A percentile compares a stretch with the other conserved stretches of the same genome.
phyloP scores from a whole-genome alignment of 2,329 filamentous ascomycete genomes.

The Hirsutella rhossiliensis region DNA sequence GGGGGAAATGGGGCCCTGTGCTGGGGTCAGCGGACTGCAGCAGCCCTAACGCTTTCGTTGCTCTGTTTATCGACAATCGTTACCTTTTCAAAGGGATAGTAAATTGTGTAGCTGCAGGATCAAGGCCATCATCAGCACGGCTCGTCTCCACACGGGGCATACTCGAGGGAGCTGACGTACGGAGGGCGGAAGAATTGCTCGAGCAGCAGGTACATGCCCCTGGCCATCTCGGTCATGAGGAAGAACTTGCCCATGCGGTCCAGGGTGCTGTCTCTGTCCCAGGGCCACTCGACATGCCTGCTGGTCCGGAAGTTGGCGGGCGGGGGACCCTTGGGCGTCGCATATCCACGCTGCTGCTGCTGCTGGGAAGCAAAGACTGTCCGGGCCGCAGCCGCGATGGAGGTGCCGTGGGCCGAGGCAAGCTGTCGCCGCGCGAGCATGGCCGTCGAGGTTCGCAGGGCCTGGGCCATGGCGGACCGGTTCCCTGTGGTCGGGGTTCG shows the following conservation, averaged over 20 bases:
- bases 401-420: slow-evolving; percentile 7
- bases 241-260: slow-evolving; percentile 90
- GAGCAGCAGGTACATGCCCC: slow-evolving; percentile 94
- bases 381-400: slow-evolving; percentile 10
- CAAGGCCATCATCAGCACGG: not conserved
- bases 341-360: slow-evolving; percentile 28
- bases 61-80: slow-evolving; percentile 1
- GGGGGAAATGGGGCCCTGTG: slow-evolving; percentile 83
- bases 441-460: slow-evolving; percentile 17
- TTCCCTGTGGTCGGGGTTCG: too few relatives aligned
- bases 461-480: slow-evolving; percentile 17
- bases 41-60: too few relatives aligned
- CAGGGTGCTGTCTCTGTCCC: slow-evolving; percentile 62
- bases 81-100: slow-evolving; percentile 95
- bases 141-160: too few relatives aligned
- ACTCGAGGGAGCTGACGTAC: slow-evolving; percentile 48
- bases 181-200: slow-evolving; percentile 98
- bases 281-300: slow-evolving; percentile 64
- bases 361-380: slow-evolving; percentile 5
- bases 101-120: slow-evolving; percentile 79
- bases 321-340: slow-evolving; percentile 66
- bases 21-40: slow-evolving; percentile 7
- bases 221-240: slow-evolving; percentile 86
- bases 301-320: slow-evolving; percentile 71
- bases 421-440: slow-evolving; percentile 25